A percentile compares a stretch with the other conserved stretches of the same genome.
These are phyloP conservation scores for Colletotrichum gloeosporioides DNA, from an alignment of 2,329 filamentous ascomycete genomes.

Conservation along the genomic window DNA sequence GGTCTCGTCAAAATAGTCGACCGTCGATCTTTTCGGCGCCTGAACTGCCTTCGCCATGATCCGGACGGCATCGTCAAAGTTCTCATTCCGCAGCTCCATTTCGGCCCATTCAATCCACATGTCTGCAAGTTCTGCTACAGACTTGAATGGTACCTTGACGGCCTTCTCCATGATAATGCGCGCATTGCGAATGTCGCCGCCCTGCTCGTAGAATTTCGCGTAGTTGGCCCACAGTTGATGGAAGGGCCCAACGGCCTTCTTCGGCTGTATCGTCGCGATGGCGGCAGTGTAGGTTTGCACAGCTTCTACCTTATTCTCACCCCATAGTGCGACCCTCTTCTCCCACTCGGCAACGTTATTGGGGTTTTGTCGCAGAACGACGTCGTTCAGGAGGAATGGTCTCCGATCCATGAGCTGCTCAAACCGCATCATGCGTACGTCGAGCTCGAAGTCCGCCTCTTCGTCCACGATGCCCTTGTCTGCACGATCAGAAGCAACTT, in stretches of 20 bases:
- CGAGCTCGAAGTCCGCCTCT: slow-evolving; percentile 89
- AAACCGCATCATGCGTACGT: slow-evolving; percentile 97
- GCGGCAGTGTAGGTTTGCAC: slow-evolving; percentile 95
- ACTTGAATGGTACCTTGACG: slow-evolving; percentile 97
- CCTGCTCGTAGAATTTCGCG: slow-evolving; percentile 94
- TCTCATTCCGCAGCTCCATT: slow-evolving; percentile 94
- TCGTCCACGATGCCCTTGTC: slow-evolving; percentile 80
- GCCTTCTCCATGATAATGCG: slow-evolving; percentile 97
- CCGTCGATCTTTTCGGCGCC: slow-evolving; percentile 94
- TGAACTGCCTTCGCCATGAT: slow-evolving; percentile 98
- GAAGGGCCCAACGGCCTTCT: slow-evolving; percentile 91
- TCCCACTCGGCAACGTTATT: slow-evolving; percentile 98
- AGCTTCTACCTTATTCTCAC: slow-evolving; percentile 87
- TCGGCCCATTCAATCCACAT: slow-evolving; percentile 99
- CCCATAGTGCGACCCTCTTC: slow-evolving; percentile 95
- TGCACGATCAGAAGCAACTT: slow-evolving; percentile 80
- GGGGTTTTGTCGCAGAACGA: slow-evolving; percentile 91
- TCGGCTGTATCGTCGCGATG: slow-evolving; percentile 90
- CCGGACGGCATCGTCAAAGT: slow-evolving; percentile 91
- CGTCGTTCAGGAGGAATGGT: slow-evolving; percentile 95
- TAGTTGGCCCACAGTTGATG: slow-evolving; percentile 97
- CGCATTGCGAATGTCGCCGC: slow-evolving; percentile 82
- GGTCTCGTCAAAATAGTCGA: slow-evolving; percentile 98
- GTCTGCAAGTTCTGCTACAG: slow-evolving; percentile 93
- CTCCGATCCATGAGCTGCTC: slow-evolving; percentile 97